Conservation (phyloP, 805 yeast genomes). For the Metschnikowia kunwiensis region DNA sequence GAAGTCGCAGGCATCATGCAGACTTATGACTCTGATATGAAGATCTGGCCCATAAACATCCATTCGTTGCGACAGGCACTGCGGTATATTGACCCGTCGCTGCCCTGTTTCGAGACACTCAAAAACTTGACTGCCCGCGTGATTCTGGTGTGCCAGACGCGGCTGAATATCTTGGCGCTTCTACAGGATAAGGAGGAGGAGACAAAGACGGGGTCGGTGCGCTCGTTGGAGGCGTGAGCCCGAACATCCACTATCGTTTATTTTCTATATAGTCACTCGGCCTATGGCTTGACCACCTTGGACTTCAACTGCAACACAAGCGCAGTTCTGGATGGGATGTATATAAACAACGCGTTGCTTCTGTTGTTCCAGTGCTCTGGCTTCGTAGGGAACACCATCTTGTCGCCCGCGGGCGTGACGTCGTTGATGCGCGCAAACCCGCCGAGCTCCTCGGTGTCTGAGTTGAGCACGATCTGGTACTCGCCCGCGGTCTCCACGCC, state of each 20-base stretch:
- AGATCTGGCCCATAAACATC: constrained; percentile 35
- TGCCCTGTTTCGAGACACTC: constrained; percentile 13
- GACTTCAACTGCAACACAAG: constrained; percentile 37
- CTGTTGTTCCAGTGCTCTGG: constrained; percentile 80
- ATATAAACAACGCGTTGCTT: constrained; percentile 70
- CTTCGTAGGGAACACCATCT: constrained; percentile 61
- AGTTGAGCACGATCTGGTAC: constrained; percentile 69
- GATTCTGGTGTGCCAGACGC: constrained; percentile 15
- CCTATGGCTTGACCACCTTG: no score
- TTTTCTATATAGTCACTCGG: no score
- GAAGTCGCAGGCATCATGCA: constrained; percentile 39
- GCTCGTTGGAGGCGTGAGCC: no score
- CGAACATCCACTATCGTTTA: no score
- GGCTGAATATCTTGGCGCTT: constrained; percentile 14
- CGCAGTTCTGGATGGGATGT: constrained; percentile 70
- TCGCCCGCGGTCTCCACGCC: constrained; percentile 83
- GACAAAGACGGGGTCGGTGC: not conserved
- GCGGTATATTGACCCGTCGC: constrained; percentile 9
- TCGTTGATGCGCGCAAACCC: constrained; percentile 69
- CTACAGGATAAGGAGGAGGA: constrained; percentile 1
- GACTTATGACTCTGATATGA: constrained; percentile 33
- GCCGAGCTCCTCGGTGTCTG: constrained; percentile 70
- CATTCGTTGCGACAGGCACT: constrained; percentile 31
- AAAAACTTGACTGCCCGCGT: constrained; percentile 15
- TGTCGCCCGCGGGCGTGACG: constrained; percentile 28